Evolutionary conservation across 306 rosid genomes (phyloP).

Genomic region (Senna siamea): DNA sequence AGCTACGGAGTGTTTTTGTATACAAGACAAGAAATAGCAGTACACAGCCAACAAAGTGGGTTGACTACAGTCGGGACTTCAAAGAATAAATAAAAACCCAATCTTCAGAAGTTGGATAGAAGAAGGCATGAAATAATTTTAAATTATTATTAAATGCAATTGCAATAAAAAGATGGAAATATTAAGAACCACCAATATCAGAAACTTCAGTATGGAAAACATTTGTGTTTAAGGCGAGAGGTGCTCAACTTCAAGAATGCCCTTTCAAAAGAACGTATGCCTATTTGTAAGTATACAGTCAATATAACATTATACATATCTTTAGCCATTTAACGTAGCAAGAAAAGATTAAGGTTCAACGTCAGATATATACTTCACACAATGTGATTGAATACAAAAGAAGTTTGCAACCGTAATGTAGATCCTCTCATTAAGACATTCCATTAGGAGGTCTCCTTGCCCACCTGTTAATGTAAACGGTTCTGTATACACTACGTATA

Average conservation of each 20-base stretch:
- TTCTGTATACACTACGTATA: conserved; percentile 29
- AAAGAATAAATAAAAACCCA: too few relatives aligned
- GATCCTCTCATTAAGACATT: conserved; percentile 30
- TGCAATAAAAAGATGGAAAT: background rate
- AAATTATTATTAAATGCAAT: background rate
- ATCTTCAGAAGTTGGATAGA: background rate
- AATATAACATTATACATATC: conserved; percentile 37
- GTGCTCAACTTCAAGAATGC: conserved; percentile 19
- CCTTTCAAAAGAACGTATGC: conserved; percentile 13
- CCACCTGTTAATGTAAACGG: conserved; percentile 33
- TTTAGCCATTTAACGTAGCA: conserved; percentile 19
- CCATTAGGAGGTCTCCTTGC: conserved; percentile 25
- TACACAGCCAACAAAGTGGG: background rate
- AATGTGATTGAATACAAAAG: conserved; percentile 37
- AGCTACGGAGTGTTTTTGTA: background rate
- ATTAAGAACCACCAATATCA: background rate
- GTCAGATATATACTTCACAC: conserved; percentile 27
- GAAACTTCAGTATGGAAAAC: background rate
- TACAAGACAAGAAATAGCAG: background rate
- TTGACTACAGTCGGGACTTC: too few relatives aligned
- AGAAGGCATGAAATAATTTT: background rate
- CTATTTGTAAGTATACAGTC: conserved; percentile 20
- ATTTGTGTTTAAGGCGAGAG: conserved; percentile 15
- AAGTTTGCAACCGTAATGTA: conserved; percentile 32
- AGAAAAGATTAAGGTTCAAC: conserved; percentile 16